Percentiles rank a stretch among this genome's conserved stretches.
Evolutionary conservation across 768 basidiomycete species (phyloP).

Genomic region (Auriscalpium microsporum): DNA sequence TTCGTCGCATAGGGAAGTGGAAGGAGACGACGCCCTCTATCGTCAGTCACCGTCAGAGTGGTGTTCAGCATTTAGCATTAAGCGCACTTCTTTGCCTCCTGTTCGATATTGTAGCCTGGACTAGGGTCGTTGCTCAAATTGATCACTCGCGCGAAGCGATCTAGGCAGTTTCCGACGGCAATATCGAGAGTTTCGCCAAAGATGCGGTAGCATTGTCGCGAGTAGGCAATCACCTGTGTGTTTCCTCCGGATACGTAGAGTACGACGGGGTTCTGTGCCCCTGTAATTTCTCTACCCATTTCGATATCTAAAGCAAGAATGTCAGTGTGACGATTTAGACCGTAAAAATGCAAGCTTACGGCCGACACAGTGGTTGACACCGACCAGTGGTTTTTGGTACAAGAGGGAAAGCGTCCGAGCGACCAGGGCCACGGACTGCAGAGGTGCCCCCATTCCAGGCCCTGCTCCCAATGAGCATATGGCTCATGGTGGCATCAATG

Average conservation of each 20-base stretch:
- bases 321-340: neutral
- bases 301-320: conserved; percentile 70
- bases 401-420: conserved; percentile 85
- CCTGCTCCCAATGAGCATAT: conserved; percentile 37
- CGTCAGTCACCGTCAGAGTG: neutral
- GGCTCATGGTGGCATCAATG: neutral
- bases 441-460: conserved; percentile 98
- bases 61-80: neutral
- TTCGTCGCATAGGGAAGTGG: conserved; percentile 92
- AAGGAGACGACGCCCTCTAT: conserved; percentile 76
- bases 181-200: conserved; percentile 99
- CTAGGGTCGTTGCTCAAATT: conserved; percentile 91
- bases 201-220: conserved; percentile 92
- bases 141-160: conserved; percentile 93
- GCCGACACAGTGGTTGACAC: conserved; percentile 98
- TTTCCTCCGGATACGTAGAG: conserved; percentile 98
- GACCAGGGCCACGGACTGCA: conserved; percentile 91
- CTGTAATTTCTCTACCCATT: conserved; percentile 94
- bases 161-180: conserved; percentile 97
- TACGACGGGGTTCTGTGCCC: conserved; percentile 90
- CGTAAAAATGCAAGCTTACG: conserved; percentile 45
- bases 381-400: conserved; percentile 85
- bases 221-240: conserved; percentile 98
- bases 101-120: conserved; percentile 97
- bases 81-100: conserved; percentile 80